Percentiles rank a stretch among this genome's conserved stretches.
These are phyloP conservation scores for Monosporozyma yasuniensis DNA, from an alignment of 805 yeast species.

Conservation along the genomic window DNA sequence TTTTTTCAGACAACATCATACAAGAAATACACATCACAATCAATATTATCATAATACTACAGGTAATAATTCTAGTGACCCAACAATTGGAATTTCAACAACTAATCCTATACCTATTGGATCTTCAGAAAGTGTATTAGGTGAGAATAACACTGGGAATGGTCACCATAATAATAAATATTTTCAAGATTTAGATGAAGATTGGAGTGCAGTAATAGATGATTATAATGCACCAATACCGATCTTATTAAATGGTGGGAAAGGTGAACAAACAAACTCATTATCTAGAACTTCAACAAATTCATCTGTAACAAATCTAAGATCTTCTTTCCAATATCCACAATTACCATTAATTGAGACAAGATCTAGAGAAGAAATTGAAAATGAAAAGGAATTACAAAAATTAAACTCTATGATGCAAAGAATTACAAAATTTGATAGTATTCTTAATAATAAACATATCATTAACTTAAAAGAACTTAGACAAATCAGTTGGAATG, in stretches of 20 bases:
- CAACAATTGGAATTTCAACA: not conserved
- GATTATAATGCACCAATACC: conserved; percentile 31
- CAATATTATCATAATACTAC: conserved; percentile 10
- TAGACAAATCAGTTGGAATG: conserved; percentile 84
- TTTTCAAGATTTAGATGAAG: conserved; percentile 75
- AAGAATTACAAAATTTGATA: conserved; percentile 58
- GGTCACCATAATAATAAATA: conserved; percentile 25
- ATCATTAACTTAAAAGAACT: conserved; percentile 62
- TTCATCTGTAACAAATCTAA: conserved; percentile 17
- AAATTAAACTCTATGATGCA: conserved; percentile 51
- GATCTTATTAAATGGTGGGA: conserved; percentile 25
- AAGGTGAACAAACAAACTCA: conserved; percentile 8
- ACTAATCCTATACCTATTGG: not conserved
- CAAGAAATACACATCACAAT: conserved; percentile 9
- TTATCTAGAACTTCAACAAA: conserved; percentile 11
- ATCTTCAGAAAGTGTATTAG: not conserved
- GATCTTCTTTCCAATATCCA: conserved; percentile 19
- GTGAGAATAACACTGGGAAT: conserved; percentile 4
- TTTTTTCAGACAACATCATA: conserved; percentile 8
- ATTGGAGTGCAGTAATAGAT: conserved; percentile 79
- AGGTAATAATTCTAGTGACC: conserved; percentile 2
- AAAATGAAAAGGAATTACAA: conserved; percentile 27
- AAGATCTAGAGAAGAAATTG: conserved; percentile 20
- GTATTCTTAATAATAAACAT: conserved; percentile 42
- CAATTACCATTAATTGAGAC: conserved; percentile 19